These are phyloP conservation scores for Amanita exitialis DNA, from an alignment of 768 basidiomycete species.

Conservation along the genomic window DNA sequence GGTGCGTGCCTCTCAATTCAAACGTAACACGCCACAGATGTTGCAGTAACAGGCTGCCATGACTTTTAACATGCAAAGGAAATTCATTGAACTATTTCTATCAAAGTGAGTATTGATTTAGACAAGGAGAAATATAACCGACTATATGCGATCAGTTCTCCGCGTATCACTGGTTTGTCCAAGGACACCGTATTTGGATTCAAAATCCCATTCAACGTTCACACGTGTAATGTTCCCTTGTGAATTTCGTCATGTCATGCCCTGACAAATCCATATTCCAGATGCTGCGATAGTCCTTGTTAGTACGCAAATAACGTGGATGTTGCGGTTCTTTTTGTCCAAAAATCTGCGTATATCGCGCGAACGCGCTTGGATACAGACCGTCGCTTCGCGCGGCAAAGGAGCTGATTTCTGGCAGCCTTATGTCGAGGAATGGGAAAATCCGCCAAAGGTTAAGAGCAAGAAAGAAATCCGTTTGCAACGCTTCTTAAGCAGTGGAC, in stretches of 20 bases:
- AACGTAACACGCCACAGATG: background rate
- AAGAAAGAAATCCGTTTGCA: slow-evolving; percentile 18
- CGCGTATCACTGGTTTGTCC: slow-evolving; percentile 51
- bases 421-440: slow-evolving; percentile 75
- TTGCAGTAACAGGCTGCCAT: slow-evolving; percentile 37
- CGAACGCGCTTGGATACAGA: slow-evolving; percentile 72
- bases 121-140: background rate
- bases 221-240: slow-evolving; percentile 45
- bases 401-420: slow-evolving; percentile 75
- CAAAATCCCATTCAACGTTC: slow-evolving; percentile 52
- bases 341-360: slow-evolving; percentile 77
- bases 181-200: slow-evolving; percentile 57
- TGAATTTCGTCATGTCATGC: background rate
- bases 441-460: slow-evolving; percentile 35
- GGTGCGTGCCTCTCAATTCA: slow-evolving; percentile 31
- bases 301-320: slow-evolving; percentile 61
- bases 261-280: slow-evolving; percentile 15
- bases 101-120: slow-evolving; percentile 39
- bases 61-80: slow-evolving; percentile 65
- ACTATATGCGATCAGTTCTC: slow-evolving; percentile 33
- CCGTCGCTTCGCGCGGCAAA: slow-evolving; percentile 76
- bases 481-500: slow-evolving; percentile 25
- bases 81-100: slow-evolving; percentile 55
- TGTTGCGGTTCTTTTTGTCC: slow-evolving; percentile 76
- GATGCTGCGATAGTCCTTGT: slow-evolving; percentile 71